Evolutionary conservation across 768 basidiomycete species (phyloP).

Genomic region (Lactifluus piperatus): DNA sequence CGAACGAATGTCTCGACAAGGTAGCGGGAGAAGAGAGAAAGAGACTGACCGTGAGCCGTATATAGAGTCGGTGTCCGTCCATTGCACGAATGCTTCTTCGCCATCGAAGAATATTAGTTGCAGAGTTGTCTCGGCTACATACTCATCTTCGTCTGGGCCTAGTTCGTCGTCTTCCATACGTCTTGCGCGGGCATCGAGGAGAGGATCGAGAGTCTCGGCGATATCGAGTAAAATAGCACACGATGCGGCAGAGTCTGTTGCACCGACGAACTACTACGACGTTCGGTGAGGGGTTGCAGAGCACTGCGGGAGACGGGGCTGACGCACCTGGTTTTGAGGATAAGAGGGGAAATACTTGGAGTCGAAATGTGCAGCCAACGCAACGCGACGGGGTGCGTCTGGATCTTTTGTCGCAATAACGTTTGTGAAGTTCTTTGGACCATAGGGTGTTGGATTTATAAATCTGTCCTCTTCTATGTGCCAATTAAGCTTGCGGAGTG

Average conservation of each 20-base stretch:
- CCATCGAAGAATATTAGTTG: conserved; percentile 96
- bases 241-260: conserved; percentile 93
- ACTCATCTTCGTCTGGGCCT: conserved; percentile 64
- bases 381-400: conserved; percentile 65
- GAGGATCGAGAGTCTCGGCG: conserved; percentile 70
- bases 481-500: conserved; percentile 71
- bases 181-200: conserved; percentile 53
- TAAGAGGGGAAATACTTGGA: conserved; percentile 75
- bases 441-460: conserved; percentile 71
- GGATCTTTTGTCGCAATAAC: conserved; percentile 94
- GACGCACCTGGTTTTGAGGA: conserved; percentile 64
- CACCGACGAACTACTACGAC: conserved; percentile 76
- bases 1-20: not conserved
- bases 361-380: conserved; percentile 91
- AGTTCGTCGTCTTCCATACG: conserved; percentile 40
- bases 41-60: conserved; percentile 85
- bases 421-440: conserved; percentile 73
- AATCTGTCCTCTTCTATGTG: conserved; percentile 83
- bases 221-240: conserved; percentile 93
- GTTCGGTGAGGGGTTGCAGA: not conserved
- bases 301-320: not conserved
- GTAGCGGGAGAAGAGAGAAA: not conserved
- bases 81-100: conserved; percentile 88
- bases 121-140: conserved; percentile 73
- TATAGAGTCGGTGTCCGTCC: conserved; percentile 85